A percentile compares a stretch with the other conserved stretches of the same genome.
phyloP scores from a whole-genome alignment of 2,329 filamentous ascomycete genomes.

The Cladophialophora exuberans region DNA sequence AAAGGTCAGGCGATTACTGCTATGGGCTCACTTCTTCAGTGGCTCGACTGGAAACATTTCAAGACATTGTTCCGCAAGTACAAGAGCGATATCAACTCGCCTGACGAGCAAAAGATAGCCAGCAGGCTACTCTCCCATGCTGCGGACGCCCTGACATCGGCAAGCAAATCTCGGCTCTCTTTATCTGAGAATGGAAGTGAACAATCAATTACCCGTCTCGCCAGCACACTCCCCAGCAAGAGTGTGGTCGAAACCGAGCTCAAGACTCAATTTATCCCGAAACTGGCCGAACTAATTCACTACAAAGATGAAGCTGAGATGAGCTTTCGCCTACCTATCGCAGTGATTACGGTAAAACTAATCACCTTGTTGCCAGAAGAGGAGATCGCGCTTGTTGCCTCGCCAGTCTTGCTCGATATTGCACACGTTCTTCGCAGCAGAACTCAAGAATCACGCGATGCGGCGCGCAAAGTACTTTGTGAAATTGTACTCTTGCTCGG shows the following conservation, averaged over 20 bases:
- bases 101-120: slow-evolving; percentile 68
- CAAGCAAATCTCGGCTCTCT: slow-evolving; percentile 46
- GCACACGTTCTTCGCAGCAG: slow-evolving; percentile 91
- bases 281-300: slow-evolving; percentile 81
- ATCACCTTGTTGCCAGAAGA: slow-evolving; percentile 76
- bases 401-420: slow-evolving; percentile 85
- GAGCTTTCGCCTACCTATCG: slow-evolving; percentile 87
- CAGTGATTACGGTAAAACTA: slow-evolving; percentile 85
- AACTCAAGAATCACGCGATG: slow-evolving; percentile 83
- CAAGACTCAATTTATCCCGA: slow-evolving; percentile 73
- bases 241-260: slow-evolving; percentile 74
- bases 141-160: slow-evolving; percentile 72
- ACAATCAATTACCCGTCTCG: slow-evolving; percentile 50
- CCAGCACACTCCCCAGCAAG: slow-evolving; percentile 66
- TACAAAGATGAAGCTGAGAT: slow-evolving; percentile 95
- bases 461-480: slow-evolving; percentile 83
- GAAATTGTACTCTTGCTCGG: slow-evolving; percentile 83
- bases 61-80: slow-evolving; percentile 82
- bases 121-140: slow-evolving; percentile 80
- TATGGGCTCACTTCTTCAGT: slow-evolving; percentile 73
- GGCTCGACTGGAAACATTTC: slow-evolving; percentile 89
- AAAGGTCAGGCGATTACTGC: slow-evolving; percentile 84
- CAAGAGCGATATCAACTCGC: slow-evolving; percentile 78
- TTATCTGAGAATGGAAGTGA: slow-evolving; percentile 28
- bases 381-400: slow-evolving; percentile 73